These are phyloP conservation scores for Rhodotorula taiwanensis DNA, from an alignment of 768 basidiomycete genomes.

Conservation along the genomic window DNA sequence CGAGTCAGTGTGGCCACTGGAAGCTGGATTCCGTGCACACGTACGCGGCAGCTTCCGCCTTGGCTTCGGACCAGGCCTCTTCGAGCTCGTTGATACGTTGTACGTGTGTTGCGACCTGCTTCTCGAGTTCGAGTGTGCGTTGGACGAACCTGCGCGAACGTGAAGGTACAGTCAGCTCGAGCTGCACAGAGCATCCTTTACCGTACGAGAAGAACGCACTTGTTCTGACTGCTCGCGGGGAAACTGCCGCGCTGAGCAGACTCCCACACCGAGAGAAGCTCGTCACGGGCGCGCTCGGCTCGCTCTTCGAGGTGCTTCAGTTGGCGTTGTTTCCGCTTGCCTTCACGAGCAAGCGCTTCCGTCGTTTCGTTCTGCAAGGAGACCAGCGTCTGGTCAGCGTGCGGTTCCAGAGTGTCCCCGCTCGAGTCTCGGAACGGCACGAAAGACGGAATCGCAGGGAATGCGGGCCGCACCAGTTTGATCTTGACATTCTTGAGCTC, in stretches of 20 bases:
- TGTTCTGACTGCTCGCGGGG: neutral
- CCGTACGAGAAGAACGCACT: neutral
- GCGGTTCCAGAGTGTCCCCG: too few relatives aligned
- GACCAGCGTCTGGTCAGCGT: too few relatives aligned
- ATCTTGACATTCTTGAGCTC: neutral
- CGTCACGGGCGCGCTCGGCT: neutral
- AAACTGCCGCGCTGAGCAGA: neutral
- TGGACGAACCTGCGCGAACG: neutral
- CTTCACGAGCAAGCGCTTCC: neutral
- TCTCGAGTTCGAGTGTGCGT: neutral
- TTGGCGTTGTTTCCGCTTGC: neutral
- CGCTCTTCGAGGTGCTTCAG: conserved; percentile 5
- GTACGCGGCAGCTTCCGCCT: neutral
- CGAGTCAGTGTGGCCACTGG: neutral
- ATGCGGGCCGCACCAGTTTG: neutral
- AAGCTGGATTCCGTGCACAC: neutral
- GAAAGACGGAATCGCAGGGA: too few relatives aligned
- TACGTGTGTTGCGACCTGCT: neutral
- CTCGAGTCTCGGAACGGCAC: neutral
- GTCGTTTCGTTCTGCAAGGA: neutral
- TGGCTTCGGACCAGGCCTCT: neutral
- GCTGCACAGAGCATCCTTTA: too few relatives aligned
- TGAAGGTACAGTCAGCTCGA: neutral
- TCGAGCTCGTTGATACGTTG: neutral
- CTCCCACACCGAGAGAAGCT: conserved; percentile 5